Base-by-base conservation (phyloP, 2,329 filamentous ascomycete species). In the Orbilia javanica region DNA sequence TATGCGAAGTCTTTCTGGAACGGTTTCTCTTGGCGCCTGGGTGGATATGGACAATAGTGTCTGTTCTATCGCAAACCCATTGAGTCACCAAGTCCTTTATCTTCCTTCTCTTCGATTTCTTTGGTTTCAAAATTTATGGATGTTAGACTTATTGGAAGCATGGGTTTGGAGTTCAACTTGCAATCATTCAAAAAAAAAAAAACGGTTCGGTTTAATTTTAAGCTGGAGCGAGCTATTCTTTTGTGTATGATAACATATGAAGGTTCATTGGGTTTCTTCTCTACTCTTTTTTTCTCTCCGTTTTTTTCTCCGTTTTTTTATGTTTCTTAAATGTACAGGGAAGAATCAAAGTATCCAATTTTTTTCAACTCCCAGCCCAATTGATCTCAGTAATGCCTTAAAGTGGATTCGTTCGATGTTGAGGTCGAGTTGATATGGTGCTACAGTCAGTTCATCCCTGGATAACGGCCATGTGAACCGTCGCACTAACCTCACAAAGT, bases 161-260 rank as follows among this genome's bases (percentile, higher is more conserved):
- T 76, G 66, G 73, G 48, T 71, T 77, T 77, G 73, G 65, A 66
- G 73, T 77, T 77, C 57, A 70, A 63, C 57, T 77, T 77, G 66
- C 64, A 66, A 71, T 70, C 55, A 50, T 52, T 53, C 27, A 70
- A 60, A 68, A 62, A 70, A 60, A 68, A 62, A 15, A 55, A 57
- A 66, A 64, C 36, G 66, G 64, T 64, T 77, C 73, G 62, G 50
- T 70, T 77, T 77, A 48, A 39, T 60, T 42, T 62, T 66, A 53
- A 52, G 73, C 60, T 69, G 72, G 71, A 71, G 73, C 66, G 73
- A 70, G 73, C 57, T 44, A 70, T 34, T 69, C 64, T 27, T 50
- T 77, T 65, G 29, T 77, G 73, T 71, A 77, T 77, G 73, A 77
- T 77, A 50, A 50, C 46, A 27, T 50, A 77, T 34, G 39, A 72